phyloP scores from a whole-genome alignment of 495 filamentous ascomycete genomes.

The Neurospora sp. region DNA sequence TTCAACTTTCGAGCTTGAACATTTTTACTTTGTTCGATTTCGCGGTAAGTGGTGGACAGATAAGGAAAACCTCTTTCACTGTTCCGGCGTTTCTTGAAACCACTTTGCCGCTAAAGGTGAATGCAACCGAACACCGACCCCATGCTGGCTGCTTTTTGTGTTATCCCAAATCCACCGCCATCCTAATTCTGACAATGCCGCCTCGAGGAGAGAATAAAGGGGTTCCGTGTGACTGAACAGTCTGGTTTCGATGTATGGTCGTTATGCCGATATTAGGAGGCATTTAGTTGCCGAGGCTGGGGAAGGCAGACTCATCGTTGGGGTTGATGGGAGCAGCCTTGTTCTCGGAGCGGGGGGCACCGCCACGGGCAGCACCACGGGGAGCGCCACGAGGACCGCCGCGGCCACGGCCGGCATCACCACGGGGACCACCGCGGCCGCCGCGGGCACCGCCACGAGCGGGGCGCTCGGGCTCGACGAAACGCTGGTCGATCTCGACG shows the following conservation, averaged over 20 bases:
- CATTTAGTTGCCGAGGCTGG: constrained; percentile 50
- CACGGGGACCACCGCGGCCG: constrained; percentile 39
- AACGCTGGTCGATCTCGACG: constrained; percentile 77
- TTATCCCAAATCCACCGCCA: neutral
- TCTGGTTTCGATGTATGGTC: neutral
- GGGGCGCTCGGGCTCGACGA: constrained; percentile 52
- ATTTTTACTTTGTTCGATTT: neutral
- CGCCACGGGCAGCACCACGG: constrained; percentile 30
- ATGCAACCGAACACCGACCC: constrained; percentile 3
- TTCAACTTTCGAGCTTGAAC: neutral
- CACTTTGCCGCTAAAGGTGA: constrained; percentile 2
- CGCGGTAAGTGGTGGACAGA: neutral
- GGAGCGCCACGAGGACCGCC: constrained; percentile 36
- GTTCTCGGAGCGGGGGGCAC: constrained; percentile 26
- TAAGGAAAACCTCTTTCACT: neutral
- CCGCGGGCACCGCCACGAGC: constrained; percentile 44
- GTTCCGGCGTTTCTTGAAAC: neutral
- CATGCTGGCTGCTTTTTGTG: constrained; percentile 7
- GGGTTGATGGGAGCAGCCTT: constrained; percentile 42
- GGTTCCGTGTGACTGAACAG: neutral
- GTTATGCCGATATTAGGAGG: neutral
- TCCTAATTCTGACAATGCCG: neutral
- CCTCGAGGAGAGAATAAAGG: neutral
- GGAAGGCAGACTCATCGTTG: constrained; percentile 60
- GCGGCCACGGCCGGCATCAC: constrained; percentile 41